Evolutionary conservation across 768 basidiomycete genomes (phyloP).

Genomic region (Kwoniella bestiolae): DNA sequence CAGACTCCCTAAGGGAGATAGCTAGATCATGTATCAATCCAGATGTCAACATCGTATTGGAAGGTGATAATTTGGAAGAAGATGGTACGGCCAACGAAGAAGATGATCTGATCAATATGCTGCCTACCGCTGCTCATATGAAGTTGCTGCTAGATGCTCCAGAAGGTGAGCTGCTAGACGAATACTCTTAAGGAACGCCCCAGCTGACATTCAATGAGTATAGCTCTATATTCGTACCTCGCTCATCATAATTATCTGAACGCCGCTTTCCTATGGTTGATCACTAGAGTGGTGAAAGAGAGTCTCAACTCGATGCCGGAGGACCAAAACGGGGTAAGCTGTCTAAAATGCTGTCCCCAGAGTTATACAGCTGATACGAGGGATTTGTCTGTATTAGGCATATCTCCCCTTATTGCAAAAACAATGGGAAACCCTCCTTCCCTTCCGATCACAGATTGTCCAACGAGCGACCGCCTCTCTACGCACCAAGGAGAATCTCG

Average conservation of each 20-base stretch:
- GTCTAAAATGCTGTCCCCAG: conserved; percentile 64
- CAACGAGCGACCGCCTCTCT: conserved; percentile 85
- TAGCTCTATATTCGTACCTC: conserved; percentile 75
- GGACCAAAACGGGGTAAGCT: conserved; percentile 65
- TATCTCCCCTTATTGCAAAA: conserved; percentile 87
- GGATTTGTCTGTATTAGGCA: conserved; percentile 60
- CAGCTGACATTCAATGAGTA: not conserved
- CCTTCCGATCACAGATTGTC: conserved; percentile 84
- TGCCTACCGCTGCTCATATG: conserved; percentile 75
- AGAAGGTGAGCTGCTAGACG: conserved; percentile 63
- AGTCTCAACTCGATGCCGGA: conserved; percentile 69
- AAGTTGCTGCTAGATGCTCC: conserved; percentile 91
- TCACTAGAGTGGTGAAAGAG: conserved; percentile 82
- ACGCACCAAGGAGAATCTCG: conserved; percentile 64
- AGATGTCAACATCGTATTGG: conserved; percentile 30
- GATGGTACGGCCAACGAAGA: conserved; percentile 18
- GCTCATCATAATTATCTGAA: conserved; percentile 77
- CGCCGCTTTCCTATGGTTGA: conserved; percentile 84
- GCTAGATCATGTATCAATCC: conserved; percentile 45
- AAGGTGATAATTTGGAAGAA: conserved; percentile 24
- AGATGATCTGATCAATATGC: conserved; percentile 42
- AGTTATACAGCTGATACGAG: conserved; percentile 37
- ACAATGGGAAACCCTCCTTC: conserved; percentile 89
- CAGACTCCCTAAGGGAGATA: conserved; percentile 38
- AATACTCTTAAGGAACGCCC: too few species aligned